These are phyloP conservation scores for Handroanthus guayacan DNA, from an alignment of 257 asterid species.

Conservation along the genomic window DNA sequence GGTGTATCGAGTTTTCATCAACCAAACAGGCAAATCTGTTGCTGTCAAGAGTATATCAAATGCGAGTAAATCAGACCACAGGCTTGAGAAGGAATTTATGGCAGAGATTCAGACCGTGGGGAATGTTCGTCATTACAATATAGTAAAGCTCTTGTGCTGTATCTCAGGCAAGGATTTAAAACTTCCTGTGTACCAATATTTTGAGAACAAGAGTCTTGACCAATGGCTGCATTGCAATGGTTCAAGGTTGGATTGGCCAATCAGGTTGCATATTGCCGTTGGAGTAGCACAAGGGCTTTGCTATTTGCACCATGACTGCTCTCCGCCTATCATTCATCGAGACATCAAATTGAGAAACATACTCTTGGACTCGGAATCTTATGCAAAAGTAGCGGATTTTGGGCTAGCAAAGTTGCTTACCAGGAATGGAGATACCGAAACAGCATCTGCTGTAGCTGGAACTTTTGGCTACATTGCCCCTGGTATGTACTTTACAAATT, in stretches of 20 bases:
- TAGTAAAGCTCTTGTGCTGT: slow-evolving; percentile 69
- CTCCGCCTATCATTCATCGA: slow-evolving; percentile 67
- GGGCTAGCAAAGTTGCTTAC: slow-evolving; percentile 63
- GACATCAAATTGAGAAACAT: slow-evolving; percentile 76
- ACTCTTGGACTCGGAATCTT: slow-evolving; percentile 60
- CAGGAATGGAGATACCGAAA: slow-evolving; percentile 52
- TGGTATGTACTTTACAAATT: slow-evolving; percentile 39
- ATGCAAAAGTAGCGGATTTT: slow-evolving; percentile 69
- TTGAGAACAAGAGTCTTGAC: slow-evolving; percentile 67
- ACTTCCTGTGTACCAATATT: slow-evolving; percentile 69
- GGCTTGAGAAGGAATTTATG: slow-evolving; percentile 62
- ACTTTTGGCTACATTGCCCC: slow-evolving; percentile 79
- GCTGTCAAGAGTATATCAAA: slow-evolving; percentile 66
- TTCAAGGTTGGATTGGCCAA: slow-evolving; percentile 63
- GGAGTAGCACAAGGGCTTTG: slow-evolving; percentile 76
- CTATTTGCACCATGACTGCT: slow-evolving; percentile 73
- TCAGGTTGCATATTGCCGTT: slow-evolving; percentile 61
- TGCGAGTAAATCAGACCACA: slow-evolving; percentile 41
- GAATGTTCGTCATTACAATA: slow-evolving; percentile 62
- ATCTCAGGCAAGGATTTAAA: slow-evolving; percentile 54
- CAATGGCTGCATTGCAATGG: slow-evolving; percentile 56
- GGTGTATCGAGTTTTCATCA: slow-evolving; percentile 52
- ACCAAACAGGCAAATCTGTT: slow-evolving; percentile 42
- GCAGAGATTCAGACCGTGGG: slow-evolving; percentile 73
- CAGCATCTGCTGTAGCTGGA: slow-evolving; percentile 68